Conservation (phyloP, 2,329 filamentous ascomycete species). For the Fusarium dimerum region DNA sequence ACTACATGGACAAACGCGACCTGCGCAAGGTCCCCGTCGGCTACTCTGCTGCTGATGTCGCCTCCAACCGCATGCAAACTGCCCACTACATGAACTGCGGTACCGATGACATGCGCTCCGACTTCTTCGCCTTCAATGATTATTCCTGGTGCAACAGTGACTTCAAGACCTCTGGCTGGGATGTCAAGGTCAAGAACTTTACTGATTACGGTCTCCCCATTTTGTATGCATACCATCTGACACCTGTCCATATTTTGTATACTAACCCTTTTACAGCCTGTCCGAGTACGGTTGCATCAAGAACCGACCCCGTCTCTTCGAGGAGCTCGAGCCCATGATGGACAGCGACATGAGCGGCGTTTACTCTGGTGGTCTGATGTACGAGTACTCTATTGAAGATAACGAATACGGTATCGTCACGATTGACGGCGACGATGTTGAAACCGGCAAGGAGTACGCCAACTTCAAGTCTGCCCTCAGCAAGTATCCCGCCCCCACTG, state of each 20-base stretch:
- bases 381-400: constrained; percentile 84
- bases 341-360: constrained; percentile 78
- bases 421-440: constrained; percentile 56
- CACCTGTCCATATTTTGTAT: neutral
- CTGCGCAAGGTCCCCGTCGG: constrained; percentile 72
- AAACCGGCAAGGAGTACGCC: constrained; percentile 62
- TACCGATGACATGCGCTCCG: constrained; percentile 76
- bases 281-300: constrained; percentile 92
- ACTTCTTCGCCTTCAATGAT: constrained; percentile 90
- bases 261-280: constrained; percentile 49
- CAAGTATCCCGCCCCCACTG: constrained; percentile 52
- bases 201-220: constrained; percentile 83
- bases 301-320: constrained; percentile 74
- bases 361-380: constrained; percentile 95
- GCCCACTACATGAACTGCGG: constrained; percentile 95
- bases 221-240: constrained; percentile 52
- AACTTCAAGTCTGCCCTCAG: constrained; percentile 50
- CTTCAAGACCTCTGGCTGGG: constrained; percentile 75
- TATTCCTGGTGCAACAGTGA: constrained; percentile 82
- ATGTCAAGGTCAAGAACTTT: constrained; percentile 86
- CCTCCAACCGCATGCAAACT: constrained; percentile 82
- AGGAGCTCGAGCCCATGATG: constrained; percentile 81
- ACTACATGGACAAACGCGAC: constrained; percentile 63
- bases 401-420: constrained; percentile 80
- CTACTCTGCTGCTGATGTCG: constrained; percentile 78